These are phyloP conservation scores for Alectoria sarmentosa DNA, from an alignment of 495 filamentous ascomycete genomes.

Conservation along the genomic window DNA sequence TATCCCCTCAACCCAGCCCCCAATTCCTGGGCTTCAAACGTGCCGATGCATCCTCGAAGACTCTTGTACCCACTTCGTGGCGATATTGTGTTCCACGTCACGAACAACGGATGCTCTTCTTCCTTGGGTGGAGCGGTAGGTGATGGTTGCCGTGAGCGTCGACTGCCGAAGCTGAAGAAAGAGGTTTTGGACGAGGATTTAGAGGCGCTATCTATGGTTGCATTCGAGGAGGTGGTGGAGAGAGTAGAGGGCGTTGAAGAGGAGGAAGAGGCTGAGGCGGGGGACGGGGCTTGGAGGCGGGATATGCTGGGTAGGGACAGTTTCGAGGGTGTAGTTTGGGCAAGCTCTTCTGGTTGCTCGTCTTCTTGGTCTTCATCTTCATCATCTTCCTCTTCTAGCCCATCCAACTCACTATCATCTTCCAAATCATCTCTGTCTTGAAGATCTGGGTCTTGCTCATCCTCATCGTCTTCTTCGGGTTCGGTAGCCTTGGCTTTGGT, in stretches of 20 bases:
- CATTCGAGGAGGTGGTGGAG: slow-evolving; percentile 39
- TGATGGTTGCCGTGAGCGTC: slow-evolving; percentile 28
- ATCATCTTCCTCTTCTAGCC: slow-evolving; percentile 6
- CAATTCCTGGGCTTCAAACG: slow-evolving; percentile 76
- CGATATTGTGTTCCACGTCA: slow-evolving; percentile 84
- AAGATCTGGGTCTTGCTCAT: slow-evolving; percentile 12
- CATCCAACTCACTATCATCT: slow-evolving; percentile 13
- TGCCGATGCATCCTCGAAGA: slow-evolving; percentile 93
- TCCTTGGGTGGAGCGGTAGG: slow-evolving; percentile 22
- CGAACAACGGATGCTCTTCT: slow-evolving; percentile 64
- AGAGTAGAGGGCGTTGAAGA: slow-evolving; percentile 25
- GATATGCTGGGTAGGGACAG: slow-evolving; percentile 20
- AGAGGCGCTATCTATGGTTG: slow-evolving; percentile 38
- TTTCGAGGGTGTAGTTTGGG: slow-evolving; percentile 7
- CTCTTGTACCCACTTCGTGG: slow-evolving; percentile 49
- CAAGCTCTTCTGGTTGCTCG: slow-evolving; percentile 13
- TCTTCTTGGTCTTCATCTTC: slow-evolving; percentile 24
- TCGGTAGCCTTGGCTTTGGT: slow-evolving; percentile 19
- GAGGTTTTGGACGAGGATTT: slow-evolving; percentile 39
- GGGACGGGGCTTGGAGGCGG: slow-evolving; percentile 27
- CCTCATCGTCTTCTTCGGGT: slow-evolving; percentile 17
- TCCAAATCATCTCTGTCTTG: slow-evolving; percentile 13
- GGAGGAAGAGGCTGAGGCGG: slow-evolving; percentile 27
- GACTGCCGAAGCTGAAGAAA: slow-evolving; percentile 34
- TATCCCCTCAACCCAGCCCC: slow-evolving; percentile 67